Evolutionary conservation across 2,329 filamentous ascomycete genomes (phyloP), one percentile per base, ranked within the genome.

Genomic region (Sclerotiophoma versabilis): DNA sequence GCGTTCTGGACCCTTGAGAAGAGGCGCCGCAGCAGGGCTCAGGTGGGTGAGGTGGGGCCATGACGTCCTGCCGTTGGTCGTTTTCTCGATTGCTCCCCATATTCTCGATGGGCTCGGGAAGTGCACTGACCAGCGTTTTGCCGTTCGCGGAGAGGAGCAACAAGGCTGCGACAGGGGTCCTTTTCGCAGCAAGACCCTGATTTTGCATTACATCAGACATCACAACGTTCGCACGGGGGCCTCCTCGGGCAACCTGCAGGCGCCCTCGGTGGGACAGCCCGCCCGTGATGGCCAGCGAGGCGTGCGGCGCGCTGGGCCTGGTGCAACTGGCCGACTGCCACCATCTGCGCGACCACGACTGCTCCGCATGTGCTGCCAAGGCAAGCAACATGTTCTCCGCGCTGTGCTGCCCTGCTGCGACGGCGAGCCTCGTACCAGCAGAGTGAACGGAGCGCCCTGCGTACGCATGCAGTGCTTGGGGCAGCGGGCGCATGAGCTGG

Each of bases 201-300:
- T 58, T 41, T 26, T 52, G 53, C 36, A 60, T 62, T 60, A 62
- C 63, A 64, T 64, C 60, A 62, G 59, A 50, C 58, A 56, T 52
- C 20, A 51, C 58, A 46, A 63, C 58, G 54, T 54, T 59, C n/a
- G 32, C 36, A 38, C 30, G 38, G 38, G 45, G 47, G 34, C 33
- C 41, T 42, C 29, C 29, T 50, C 53, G 34, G 34, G 49, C 52
- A 29, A 29, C 41, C 30, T 38, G 38, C 49, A 52, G 38, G 32
- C 30, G 23, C 20, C 37, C 47, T 27, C 42, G 53, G 53, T 49
- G 44, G 27, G 17, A 38, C 49, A 17, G 14, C 12, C 34, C 23
- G 37, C 44, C 25, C 27, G 50, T 27, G 38, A 33, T 15, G 11
- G 12, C 10, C n/a, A 29, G 19, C 25, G 33, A 25, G 29, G 32